Evolutionary conservation across 2,329 filamentous ascomycete species (phyloP).

Genomic region (Elsinoe ampelina): DNA sequence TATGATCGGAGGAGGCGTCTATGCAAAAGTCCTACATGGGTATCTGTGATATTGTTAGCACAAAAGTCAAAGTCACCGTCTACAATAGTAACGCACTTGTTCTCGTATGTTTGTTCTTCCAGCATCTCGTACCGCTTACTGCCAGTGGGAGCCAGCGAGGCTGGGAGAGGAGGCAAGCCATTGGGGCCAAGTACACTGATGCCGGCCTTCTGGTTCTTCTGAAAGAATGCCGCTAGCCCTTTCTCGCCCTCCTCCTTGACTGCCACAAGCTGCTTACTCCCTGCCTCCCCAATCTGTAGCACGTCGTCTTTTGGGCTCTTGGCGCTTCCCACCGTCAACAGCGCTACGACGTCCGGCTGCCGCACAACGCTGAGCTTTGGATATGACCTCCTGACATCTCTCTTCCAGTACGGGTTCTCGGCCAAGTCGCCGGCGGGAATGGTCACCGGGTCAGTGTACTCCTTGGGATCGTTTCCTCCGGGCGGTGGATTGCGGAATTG

Average conservation of each 20-base stretch:
- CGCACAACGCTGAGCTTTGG: conserved; percentile 68
- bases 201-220: conserved; percentile 49
- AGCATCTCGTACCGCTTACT: conserved; percentile 64
- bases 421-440: conserved; percentile 77
- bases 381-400: conserved; percentile 75
- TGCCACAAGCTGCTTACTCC: conserved; percentile 63
- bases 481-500: conserved; percentile 83
- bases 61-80: neutral
- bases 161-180: conserved; percentile 80
- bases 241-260: conserved; percentile 66
- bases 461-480: conserved; percentile 58
- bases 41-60: conserved; percentile 29
- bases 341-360: conserved; percentile 75
- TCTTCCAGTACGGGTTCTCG: conserved; percentile 94
- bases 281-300: conserved; percentile 62
- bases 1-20: conserved; percentile 12
- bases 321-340: conserved; percentile 77
- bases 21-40: conserved; percentile 38
- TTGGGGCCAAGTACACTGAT: conserved; percentile 59
- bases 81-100: conserved; percentile 26
- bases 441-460: conserved; percentile 75
- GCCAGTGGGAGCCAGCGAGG: conserved; percentile 51
- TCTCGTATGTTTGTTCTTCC: conserved; percentile 57
- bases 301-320: conserved; percentile 69
- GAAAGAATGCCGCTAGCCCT: conserved; percentile 63